Conservation (phyloP, 1,284 basidiomycete genomes). For the Sutorius eximius region DNA sequence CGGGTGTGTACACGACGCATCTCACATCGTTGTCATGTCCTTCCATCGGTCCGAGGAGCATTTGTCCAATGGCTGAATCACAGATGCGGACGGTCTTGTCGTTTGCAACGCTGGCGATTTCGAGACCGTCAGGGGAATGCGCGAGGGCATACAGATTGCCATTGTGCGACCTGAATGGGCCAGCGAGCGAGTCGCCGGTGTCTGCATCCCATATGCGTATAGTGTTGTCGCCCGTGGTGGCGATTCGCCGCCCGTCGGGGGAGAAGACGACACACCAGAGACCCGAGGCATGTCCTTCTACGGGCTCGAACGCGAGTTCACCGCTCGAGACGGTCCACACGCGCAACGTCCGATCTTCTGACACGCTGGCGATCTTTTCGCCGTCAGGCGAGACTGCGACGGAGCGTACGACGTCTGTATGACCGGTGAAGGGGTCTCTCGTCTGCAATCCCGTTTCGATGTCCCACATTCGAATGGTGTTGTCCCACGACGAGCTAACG, state of each 20-base stretch:
- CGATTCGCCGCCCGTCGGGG: conserved; percentile 32
- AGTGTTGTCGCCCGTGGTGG: conserved; percentile 36
- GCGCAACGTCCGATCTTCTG: conserved; percentile 33
- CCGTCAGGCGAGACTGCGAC: conserved; percentile 33
- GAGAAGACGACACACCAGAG: conserved; percentile 35
- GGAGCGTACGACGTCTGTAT: conserved; percentile 34
- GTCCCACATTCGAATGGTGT: conserved; percentile 33
- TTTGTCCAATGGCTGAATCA: conserved; percentile 33
- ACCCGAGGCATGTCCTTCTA: conserved; percentile 30
- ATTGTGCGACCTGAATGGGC: conserved; percentile 35
- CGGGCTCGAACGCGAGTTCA: conserved; percentile 27
- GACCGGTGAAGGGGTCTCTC: conserved; percentile 21
- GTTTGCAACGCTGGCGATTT: conserved; percentile 34
- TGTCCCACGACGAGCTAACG: conserved; percentile 32
- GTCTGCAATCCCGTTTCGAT: conserved; percentile 19
- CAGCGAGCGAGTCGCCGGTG: conserved; percentile 27
- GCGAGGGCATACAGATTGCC: conserved; percentile 31
- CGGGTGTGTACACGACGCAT: conserved; percentile 32
- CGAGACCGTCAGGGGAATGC: conserved; percentile 34
- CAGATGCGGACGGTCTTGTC: conserved; percentile 33
- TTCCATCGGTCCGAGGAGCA: conserved; percentile 29
- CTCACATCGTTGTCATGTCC: conserved; percentile 32
- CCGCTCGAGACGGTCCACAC: conserved; percentile 28
- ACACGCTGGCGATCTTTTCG: conserved; percentile 28
- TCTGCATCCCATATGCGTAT: conserved; percentile 35